Percentiles rank a stretch among this genome's conserved stretches.
phyloP scores from a whole-genome alignment of 2,329 filamentous ascomycete genomes.

The Neonectria punicea region DNA sequence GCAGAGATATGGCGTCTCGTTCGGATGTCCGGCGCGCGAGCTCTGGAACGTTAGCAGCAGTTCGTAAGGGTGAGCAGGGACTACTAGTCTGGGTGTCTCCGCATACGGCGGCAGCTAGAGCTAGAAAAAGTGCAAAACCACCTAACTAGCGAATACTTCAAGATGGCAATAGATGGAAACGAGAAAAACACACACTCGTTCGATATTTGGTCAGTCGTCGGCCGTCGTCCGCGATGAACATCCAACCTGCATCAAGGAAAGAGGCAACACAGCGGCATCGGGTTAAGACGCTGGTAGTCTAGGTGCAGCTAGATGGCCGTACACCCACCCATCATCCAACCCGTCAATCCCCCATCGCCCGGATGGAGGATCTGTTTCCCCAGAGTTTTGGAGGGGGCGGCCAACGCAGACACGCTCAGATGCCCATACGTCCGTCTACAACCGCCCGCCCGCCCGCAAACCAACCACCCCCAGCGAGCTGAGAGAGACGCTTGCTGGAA shows the following conservation, averaged over 20 bases:
- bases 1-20: neutral
- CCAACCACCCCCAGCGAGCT: constrained; percentile 29
- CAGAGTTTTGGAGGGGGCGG: constrained; percentile 11
- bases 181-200: neutral
- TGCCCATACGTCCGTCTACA: constrained; percentile 36
- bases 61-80: neutral
- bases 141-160: neutral
- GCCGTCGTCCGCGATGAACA: neutral
- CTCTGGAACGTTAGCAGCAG: neutral
- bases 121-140: neutral
- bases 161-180: neutral
- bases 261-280: neutral
- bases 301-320: neutral
- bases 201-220: neutral
- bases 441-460: constrained; percentile 38
- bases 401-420: constrained; percentile 9
- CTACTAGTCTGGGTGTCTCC: neutral
- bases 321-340: neutral
- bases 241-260: neutral
- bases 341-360: neutral
- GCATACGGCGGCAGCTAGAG: neutral
- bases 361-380: neutral
- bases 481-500: constrained; percentile 30
- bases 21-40: constrained; percentile 4
- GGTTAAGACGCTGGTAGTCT: neutral